Evolutionary conservation across 1,139 yeast genomes (phyloP), one percentile per base, ranked within the genome.

Genomic region (Suhomyces anneliseae): DNA sequence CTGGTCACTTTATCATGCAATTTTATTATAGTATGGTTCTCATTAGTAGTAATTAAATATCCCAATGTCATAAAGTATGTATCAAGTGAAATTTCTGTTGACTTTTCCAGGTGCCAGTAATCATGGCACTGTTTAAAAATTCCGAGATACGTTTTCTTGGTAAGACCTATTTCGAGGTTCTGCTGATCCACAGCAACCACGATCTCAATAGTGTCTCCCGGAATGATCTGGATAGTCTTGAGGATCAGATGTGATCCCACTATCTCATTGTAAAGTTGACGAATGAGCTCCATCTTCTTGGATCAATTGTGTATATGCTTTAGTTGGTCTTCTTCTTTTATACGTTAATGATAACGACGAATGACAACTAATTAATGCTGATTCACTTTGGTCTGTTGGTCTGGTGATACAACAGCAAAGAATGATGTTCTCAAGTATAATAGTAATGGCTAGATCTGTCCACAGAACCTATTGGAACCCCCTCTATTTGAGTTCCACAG

Each of bases 31-130:
- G 70, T 67, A 48, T 71, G 73, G 56, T 73, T 66, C 47, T 74
- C 80, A 51, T 73, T 70, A 15, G 79, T 72, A 10, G 78, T 72
- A 15, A 69, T 49, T 40, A 75, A 53, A 45, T 62, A 66, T 1
- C 76, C 72, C 33, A 70, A 49, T 0, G 77, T 69, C 60, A 68
- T 64, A 42, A 44, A 49, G 45, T 62, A 61, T 5, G 54, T 35
- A 10, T 52, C 45, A 14, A 46, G 39, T 5, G 27, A 40, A 1
- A 31, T 9, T 8, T 29, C 15, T 4, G 36, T 36, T 7, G 40
- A 33, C 10, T 33, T 34, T 2, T 31, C 36, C 7, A 35, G 11
- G 43, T 68, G 66, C 74, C 76, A 72, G 42, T 50, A 58, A 1
- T 56, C 52, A 50, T 74, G 79, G 12, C 69, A 65, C 47, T 66